These are phyloP conservation scores for Podospora pseudoanserina DNA, from an alignment of 495 filamentous ascomycete genomes.

Conservation along the genomic window DNA sequence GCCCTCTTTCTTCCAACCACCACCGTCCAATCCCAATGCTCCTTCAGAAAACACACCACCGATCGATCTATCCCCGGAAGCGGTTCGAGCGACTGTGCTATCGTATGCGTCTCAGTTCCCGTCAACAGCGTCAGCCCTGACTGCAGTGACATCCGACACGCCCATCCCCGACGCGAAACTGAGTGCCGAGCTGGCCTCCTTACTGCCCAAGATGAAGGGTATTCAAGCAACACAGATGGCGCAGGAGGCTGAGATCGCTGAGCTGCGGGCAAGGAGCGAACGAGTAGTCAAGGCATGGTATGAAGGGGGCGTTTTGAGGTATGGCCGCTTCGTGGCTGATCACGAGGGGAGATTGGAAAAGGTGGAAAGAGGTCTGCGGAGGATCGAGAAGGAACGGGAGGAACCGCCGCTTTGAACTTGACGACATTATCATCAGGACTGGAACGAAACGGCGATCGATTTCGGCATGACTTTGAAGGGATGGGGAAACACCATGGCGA, in stretches of 20 bases:
- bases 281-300: constrained; percentile 75
- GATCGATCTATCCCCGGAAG: constrained; percentile 40
- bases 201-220: constrained; percentile 69
- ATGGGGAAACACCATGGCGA: too few relatives aligned
- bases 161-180: constrained; percentile 66
- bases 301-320: constrained; percentile 63
- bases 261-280: constrained; percentile 70
- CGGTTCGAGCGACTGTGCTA: constrained; percentile 65
- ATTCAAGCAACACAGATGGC: constrained; percentile 61
- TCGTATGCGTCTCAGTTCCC: constrained; percentile 71
- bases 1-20: constrained; percentile 46
- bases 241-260: constrained; percentile 69
- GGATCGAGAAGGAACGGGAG: constrained; percentile 47
- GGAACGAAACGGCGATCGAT: constrained; percentile 4
- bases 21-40: constrained; percentile 22
- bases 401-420: constrained; percentile 17
- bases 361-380: constrained; percentile 62
- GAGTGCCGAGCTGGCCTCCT: constrained; percentile 62
- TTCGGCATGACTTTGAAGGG: not conserved
- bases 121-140: constrained; percentile 71
- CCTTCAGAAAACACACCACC: constrained; percentile 34
- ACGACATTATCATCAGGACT: not conserved
- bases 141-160: constrained; percentile 67
- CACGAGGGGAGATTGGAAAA: constrained; percentile 65
- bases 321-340: constrained; percentile 68